Evolutionary conservation across 176 grass and related monocot genomes (phyloP).

Genomic region (Rhynchospora tenuis): DNA sequence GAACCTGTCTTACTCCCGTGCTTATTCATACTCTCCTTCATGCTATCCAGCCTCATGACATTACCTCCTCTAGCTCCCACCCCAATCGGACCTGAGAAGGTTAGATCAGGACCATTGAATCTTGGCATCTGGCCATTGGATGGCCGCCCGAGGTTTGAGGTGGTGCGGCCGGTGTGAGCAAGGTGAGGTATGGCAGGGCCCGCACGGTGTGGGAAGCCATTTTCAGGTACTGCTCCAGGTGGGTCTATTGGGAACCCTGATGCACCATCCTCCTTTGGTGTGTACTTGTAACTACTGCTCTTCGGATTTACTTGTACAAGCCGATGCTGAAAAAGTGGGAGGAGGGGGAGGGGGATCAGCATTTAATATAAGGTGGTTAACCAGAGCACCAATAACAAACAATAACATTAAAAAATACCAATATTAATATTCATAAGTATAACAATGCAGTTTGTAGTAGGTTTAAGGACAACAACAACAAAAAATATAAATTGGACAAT

Average conservation of each 20-base stretch:
- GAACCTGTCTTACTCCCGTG: slow-evolving; percentile 49
- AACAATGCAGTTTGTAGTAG: neutral
- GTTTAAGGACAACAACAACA: neutral
- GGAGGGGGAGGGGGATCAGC: too few relatives aligned
- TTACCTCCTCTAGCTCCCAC: slow-evolving; percentile 36
- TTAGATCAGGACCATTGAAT: slow-evolving; percentile 51
- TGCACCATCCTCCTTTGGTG: slow-evolving; percentile 62
- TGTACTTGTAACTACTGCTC: slow-evolving; percentile 61
- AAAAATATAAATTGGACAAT: neutral
- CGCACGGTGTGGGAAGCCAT: slow-evolving; percentile 41
- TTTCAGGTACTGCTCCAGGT: slow-evolving; percentile 48
- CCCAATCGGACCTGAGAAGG: slow-evolving; percentile 44
- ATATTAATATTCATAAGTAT: neutral
- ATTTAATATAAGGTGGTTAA: neutral
- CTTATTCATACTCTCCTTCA: slow-evolving; percentile 53
- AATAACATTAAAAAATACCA: neutral
- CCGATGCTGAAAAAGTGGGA: slow-evolving; percentile 49
- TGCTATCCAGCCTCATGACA: slow-evolving; percentile 52
- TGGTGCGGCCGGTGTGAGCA: slow-evolving; percentile 63
- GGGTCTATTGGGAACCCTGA: slow-evolving; percentile 67
- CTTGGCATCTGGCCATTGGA: slow-evolving; percentile 40
- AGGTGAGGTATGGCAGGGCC: slow-evolving; percentile 25
- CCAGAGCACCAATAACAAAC: neutral
- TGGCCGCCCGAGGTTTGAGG: slow-evolving; percentile 54
- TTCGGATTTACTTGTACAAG: slow-evolving; percentile 60